phyloP scores from a whole-genome alignment of 768 basidiomycete species.

The Tylopilus felleus region DNA sequence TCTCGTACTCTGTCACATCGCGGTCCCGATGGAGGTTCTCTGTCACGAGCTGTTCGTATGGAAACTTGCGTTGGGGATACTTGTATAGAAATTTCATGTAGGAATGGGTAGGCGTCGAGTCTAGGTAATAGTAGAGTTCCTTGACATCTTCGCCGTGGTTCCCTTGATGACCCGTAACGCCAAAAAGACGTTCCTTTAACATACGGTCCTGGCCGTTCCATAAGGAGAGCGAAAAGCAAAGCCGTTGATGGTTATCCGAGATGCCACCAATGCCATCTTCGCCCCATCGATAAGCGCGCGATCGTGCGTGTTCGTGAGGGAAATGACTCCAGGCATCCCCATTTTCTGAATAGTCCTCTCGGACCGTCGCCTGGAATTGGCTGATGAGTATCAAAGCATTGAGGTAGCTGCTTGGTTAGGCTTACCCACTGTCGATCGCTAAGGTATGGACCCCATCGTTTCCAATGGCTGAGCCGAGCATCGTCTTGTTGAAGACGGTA shows the following conservation, averaged over 20 bases:
- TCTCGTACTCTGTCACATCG: constrained; percentile 88
- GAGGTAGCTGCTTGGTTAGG: not conserved
- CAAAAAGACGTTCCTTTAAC: constrained; percentile 94
- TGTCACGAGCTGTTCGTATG: constrained; percentile 88
- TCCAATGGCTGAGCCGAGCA: constrained; percentile 86
- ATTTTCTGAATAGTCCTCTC: constrained; percentile 96
- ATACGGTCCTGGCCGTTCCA: constrained; percentile 97
- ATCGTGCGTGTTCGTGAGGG: constrained; percentile 89
- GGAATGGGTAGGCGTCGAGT: constrained; percentile 97
- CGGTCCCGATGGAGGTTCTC: constrained; percentile 82
- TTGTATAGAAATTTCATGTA: constrained; percentile 99
- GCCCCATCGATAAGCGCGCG: constrained; percentile 97
- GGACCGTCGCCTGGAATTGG: constrained; percentile 79
- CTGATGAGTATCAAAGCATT: constrained; percentile 10
- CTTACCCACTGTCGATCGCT: constrained; percentile 96
- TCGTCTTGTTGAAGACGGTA: constrained; percentile 83
- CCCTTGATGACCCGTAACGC: constrained; percentile 94
- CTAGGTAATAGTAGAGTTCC: constrained; percentile 97
- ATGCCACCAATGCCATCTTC: constrained; percentile 98
- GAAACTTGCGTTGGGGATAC: constrained; percentile 89
- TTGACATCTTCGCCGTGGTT: constrained; percentile 99
- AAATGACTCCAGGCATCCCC: constrained; percentile 97
- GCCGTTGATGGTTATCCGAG: constrained; percentile 93
- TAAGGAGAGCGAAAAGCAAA: constrained; percentile 86
- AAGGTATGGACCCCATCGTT: constrained; percentile 98